Conservation (phyloP, 1,284 basidiomycete species). For the Ganoderma lingzhi region DNA sequence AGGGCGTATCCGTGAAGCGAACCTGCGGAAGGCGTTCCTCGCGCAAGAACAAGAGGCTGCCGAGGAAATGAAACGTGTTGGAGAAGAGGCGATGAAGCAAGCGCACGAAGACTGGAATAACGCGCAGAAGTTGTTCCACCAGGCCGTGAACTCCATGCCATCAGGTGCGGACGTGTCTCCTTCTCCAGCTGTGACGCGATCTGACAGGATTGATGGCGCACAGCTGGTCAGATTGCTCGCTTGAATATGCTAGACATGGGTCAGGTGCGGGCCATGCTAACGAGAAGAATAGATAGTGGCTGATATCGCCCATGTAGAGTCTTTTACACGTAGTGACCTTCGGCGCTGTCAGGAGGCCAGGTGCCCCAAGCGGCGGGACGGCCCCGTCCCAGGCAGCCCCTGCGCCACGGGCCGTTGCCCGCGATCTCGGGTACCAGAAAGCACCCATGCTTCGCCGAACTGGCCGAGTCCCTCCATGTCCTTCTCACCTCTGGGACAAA, state of each 20-base stretch:
- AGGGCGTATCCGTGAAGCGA: constrained; percentile 8
- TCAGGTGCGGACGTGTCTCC: not conserved
- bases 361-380: not conserved
- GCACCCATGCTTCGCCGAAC: constrained; percentile 13
- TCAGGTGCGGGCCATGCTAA: not conserved
- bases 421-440: constrained; percentile 16
- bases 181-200: not conserved
- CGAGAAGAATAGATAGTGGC: not conserved
- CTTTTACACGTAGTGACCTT: not conserved
- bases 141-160: constrained; percentile 14
- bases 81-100: constrained; percentile 8
- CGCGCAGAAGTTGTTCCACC: constrained; percentile 10
- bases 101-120: constrained; percentile 18
- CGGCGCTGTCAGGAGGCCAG: not conserved
- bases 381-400: not conserved
- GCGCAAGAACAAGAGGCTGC: constrained; percentile 14
- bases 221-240: not conserved
- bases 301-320: not conserved
- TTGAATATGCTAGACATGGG: not conserved
- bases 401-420: not conserved
- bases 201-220: not conserved
- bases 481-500: constrained; percentile 3
- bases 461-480: constrained; percentile 18
- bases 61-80: constrained; percentile 18
- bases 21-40: constrained; percentile 11